phyloP scores from a whole-genome alignment of 768 basidiomycete genomes.

The Boletales sp. region DNA sequence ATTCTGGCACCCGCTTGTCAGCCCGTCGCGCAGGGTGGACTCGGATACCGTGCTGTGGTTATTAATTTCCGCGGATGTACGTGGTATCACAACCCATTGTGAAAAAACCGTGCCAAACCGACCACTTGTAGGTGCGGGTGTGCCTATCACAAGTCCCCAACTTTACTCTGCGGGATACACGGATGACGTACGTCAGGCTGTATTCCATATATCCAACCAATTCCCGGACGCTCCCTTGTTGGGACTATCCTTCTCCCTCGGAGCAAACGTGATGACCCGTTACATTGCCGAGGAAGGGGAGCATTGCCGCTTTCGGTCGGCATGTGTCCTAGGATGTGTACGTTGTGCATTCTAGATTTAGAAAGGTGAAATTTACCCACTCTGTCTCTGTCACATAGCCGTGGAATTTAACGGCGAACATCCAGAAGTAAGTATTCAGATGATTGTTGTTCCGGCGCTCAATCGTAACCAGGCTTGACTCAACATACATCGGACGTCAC shows the following conservation, averaged over 20 bases:
- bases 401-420: slow-evolving; percentile 45
- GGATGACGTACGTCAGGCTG: slow-evolving; percentile 79
- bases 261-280: slow-evolving; percentile 85
- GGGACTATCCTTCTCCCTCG: slow-evolving; percentile 91
- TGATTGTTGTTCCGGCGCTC: slow-evolving; percentile 3
- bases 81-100: slow-evolving; percentile 26
- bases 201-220: slow-evolving; percentile 66
- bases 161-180: slow-evolving; percentile 89
- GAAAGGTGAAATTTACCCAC: slow-evolving; percentile 8
- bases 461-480: slow-evolving; percentile 44
- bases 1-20: slow-evolving; percentile 72
- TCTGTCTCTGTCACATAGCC: slow-evolving; percentile 33
- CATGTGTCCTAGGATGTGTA: slow-evolving; percentile 73
- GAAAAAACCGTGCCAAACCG: slow-evolving; percentile 8
- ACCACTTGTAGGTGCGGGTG: slow-evolving; percentile 64
- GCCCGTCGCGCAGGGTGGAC: slow-evolving; percentile 72
- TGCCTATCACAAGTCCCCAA: slow-evolving; percentile 77
- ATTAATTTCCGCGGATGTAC: slow-evolving; percentile 91
- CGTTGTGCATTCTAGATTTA: slow-evolving; percentile 28
- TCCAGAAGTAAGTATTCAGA: slow-evolving; percentile 23
- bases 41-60: slow-evolving; percentile 87
- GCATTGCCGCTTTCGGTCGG: slow-evolving; percentile 56
- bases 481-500: slow-evolving; percentile 52
- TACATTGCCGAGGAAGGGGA: slow-evolving; percentile 85
- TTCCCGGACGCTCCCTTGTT: slow-evolving; percentile 82